Base-by-base conservation (phyloP, 2,329 filamentous ascomycete species). In the Apiospora koreana region DNA sequence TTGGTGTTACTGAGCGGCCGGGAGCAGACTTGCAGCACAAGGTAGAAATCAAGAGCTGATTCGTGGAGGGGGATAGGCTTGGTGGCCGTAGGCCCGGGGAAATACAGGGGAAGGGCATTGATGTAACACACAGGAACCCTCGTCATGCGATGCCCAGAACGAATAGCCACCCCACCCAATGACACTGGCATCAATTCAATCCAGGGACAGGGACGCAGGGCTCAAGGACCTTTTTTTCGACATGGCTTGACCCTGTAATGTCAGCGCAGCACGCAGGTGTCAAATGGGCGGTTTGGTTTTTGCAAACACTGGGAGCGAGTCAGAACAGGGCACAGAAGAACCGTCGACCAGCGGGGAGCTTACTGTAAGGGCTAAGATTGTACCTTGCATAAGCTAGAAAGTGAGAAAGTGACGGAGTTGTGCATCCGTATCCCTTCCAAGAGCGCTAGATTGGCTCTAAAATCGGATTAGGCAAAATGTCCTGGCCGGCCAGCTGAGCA, bases 211-310 rank as follows among this genome's bases (percentile, higher is more conserved):
- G n/a, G n/a, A n/a, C n/a, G n/a, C n/a, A n/a, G n/a, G n/a, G n/a
- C n/a, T n/a, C n/a, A n/a, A 62, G 16, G 50, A 28, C 31, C 31
- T 62, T 5, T 38, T 12, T 31, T 62, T 54, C 21, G 54, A n/a
- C 54, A 38, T 62, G 54, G 50, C 54, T 38, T 62, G 54, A 12
- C 54, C 54, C 54, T 62, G 54, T 8, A 62, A 62, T 62, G 31
- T 23, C 50, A 38, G 54, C 31, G 16, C 31, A 38, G 54, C n/a
- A 31, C 31, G 16, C 31, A 38, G 54, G 28, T 35, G 31, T 35
- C 28, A 62, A 35, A 38, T 38, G 31, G 54, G 8, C 7, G 50
- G 18, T 62, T 62, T 31, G 14, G 54, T 10, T 16, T 62, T 35
- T 38, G 54, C 31, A 62, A 38, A 38, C 54, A 62, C 28, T 18